A percentile compares a stretch with the other conserved stretches of the same genome.
These are phyloP conservation scores for Aspergillus nomiae DNA, from an alignment of 2,329 filamentous ascomycete species.

Conservation along the genomic window DNA sequence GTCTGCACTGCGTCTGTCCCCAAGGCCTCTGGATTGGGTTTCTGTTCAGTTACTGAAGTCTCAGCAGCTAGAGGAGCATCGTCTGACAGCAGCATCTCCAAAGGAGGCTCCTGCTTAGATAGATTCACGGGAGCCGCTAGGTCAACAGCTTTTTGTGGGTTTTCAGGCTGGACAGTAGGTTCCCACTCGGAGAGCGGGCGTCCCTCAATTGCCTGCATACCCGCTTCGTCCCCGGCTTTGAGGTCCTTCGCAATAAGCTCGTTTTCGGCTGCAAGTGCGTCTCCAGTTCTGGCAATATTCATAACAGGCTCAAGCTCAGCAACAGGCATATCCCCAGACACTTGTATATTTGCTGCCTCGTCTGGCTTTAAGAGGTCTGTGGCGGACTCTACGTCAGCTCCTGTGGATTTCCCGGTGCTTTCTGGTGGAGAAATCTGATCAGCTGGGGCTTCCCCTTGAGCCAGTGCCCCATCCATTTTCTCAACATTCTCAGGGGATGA, in stretches of 20 bases:
- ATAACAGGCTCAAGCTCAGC: background rate
- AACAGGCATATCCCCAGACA: background rate
- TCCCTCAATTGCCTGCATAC: background rate
- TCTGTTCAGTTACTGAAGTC: background rate
- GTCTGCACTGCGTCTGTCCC: background rate
- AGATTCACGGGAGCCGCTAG: background rate
- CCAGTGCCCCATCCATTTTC: too few species aligned
- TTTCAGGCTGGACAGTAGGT: background rate
- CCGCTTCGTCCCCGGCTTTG: background rate
- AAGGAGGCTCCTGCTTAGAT: background rate
- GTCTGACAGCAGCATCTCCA: background rate
- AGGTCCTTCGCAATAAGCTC: background rate
- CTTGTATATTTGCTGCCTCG: background rate
- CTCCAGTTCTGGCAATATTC: background rate
- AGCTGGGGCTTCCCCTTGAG: background rate
- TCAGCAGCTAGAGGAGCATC: background rate
- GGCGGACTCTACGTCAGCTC: background rate
- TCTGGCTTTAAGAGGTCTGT: background rate
- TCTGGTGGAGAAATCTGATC: background rate
- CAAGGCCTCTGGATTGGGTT: background rate
- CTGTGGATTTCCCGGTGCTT: background rate
- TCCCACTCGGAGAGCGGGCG: background rate
- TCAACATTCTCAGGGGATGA: background rate
- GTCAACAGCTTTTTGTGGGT: background rate
- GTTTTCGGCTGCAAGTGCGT: background rate